A percentile compares a stretch with the other conserved stretches of the same genome.
Evolutionary conservation across 352 stramenopile species (phyloP).

Genomic region (Globisporangium paroecandrum): DNA sequence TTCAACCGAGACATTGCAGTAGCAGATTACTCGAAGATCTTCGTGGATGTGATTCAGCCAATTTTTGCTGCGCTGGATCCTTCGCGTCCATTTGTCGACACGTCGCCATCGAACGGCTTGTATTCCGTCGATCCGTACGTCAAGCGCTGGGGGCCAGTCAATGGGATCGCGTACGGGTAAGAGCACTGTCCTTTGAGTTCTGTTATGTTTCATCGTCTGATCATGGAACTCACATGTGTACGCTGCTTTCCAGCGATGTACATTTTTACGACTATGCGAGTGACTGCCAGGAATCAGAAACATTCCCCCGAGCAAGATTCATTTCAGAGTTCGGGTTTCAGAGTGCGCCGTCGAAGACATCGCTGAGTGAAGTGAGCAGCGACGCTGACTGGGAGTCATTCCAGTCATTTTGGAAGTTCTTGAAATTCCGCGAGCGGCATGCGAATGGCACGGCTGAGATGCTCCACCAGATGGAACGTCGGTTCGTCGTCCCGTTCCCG

Average conservation of each 20-base stretch:
- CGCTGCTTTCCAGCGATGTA: constrained; percentile 49
- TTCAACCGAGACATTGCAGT: constrained; percentile 83
- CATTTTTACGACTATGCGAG: constrained; percentile 84
- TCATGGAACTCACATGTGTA: constrained; percentile 2
- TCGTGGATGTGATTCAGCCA: constrained; percentile 68
- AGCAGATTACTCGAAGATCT: constrained; percentile 76
- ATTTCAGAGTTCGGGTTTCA: constrained; percentile 89
- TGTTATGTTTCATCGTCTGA: not conserved
- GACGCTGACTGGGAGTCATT: constrained; percentile 62
- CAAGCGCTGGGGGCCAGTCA: constrained; percentile 75
- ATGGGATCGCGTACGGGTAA: constrained; percentile 54
- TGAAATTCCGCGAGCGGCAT: constrained; percentile 82
- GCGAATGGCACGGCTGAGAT: constrained; percentile 77
- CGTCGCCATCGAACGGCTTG: constrained; percentile 82
- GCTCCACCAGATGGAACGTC: constrained; percentile 58
- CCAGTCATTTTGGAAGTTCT: constrained; percentile 59
- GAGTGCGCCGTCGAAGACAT: constrained; percentile 57
- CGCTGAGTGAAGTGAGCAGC: constrained; percentile 48
- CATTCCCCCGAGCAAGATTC: constrained; percentile 72
- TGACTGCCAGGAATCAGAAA: constrained; percentile 71
- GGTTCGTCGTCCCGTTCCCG: constrained; percentile 69
- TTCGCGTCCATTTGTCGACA: constrained; percentile 76
- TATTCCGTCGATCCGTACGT: constrained; percentile 73
- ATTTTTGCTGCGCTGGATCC: constrained; percentile 47
- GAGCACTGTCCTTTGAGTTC: constrained; percentile 5